A percentile compares a stretch with the other conserved stretches of the same genome.
These are phyloP conservation scores for Aspergillus cejpii DNA, from an alignment of 2,329 filamentous ascomycete genomes.

Conservation along the genomic window DNA sequence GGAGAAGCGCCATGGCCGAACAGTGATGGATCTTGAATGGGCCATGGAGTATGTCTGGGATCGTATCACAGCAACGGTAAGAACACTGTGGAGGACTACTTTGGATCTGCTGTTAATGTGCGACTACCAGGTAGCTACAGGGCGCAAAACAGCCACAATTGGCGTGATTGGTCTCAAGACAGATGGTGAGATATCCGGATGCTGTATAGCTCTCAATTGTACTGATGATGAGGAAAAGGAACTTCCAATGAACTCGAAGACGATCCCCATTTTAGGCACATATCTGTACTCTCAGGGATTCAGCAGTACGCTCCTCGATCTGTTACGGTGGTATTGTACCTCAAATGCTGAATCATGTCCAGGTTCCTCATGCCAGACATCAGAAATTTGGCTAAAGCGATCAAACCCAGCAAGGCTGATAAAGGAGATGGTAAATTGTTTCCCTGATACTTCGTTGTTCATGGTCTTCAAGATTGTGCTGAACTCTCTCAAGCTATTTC, in stretches of 20 bases:
- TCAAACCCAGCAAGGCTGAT: conserved; percentile 62
- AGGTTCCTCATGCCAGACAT: conserved; percentile 63
- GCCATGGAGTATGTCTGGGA: conserved; percentile 92
- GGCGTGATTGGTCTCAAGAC: conserved; percentile 82
- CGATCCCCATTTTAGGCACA: conserved; percentile 70
- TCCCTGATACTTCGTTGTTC: not conserved
- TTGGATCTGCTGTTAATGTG: not conserved
- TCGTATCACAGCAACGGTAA: conserved; percentile 69
- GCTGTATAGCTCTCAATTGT: not conserved
- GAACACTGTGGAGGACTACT: conserved; percentile 22
- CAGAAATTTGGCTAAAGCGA: conserved; percentile 53
- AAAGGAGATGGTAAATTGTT: conserved; percentile 60
- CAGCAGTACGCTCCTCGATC: conserved; percentile 55
- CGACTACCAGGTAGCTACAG: conserved; percentile 49
- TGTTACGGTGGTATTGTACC: not conserved
- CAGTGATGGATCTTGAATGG: conserved; percentile 79
- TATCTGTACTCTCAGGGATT: conserved; percentile 61
- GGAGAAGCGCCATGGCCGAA: conserved; percentile 61
- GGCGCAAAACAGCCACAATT: conserved; percentile 65
- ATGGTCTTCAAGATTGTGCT: conserved; percentile 5
- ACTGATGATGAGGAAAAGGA: conserved; percentile 33
- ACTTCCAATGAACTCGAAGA: conserved; percentile 62
- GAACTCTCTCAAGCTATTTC: conserved; percentile 55
- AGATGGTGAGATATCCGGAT: conserved; percentile 46
- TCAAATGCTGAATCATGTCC: conserved; percentile 6